Evolutionary conservation across 1,139 yeast genomes (phyloP).

Genomic region (Nakaseomyces nivariensis): DNA sequence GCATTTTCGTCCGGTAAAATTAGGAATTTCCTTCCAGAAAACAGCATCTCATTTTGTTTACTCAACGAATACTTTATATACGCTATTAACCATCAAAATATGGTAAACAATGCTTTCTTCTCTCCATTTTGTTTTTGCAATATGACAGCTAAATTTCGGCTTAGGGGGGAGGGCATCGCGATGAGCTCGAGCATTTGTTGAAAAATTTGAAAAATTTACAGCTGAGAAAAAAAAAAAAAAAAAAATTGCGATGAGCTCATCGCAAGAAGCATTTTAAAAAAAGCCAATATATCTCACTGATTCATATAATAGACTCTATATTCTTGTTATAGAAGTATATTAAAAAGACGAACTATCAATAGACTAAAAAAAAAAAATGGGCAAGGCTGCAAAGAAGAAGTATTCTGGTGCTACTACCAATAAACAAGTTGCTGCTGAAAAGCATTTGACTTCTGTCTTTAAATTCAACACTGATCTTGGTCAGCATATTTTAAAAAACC

Average conservation of each 20-base stretch:
- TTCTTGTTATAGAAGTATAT: no score
- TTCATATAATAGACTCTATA: no score
- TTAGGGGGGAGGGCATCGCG: not conserved
- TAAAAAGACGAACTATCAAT: not conserved
- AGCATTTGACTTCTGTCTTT: slow-evolving; percentile 73
- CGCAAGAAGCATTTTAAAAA: not conserved
- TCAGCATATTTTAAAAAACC: slow-evolving; percentile 93
- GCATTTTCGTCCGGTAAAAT: slow-evolving; percentile 19
- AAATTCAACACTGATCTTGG: slow-evolving; percentile 95
- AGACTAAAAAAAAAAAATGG: slow-evolving; percentile 14
- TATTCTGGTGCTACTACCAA: slow-evolving; percentile 33
- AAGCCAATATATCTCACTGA: no score
- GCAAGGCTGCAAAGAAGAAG: slow-evolving; percentile 30
- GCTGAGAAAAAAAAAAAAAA: not conserved
- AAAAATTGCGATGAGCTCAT: slow-evolving; percentile 3
- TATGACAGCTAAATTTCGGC: no score
- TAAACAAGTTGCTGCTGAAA: slow-evolving; percentile 52
- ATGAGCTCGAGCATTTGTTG: not conserved
- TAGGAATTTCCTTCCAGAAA: slow-evolving; percentile 14
- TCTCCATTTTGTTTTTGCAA: no score
- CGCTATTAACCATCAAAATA: no score
- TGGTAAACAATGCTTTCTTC: no score
- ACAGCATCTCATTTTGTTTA: slow-evolving; percentile 7
- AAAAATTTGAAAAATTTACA: not conserved
- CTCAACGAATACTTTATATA: no score